phyloP scores from a whole-genome alignment of 805 yeast genomes.

The Schwanniomyces sp. region DNA sequence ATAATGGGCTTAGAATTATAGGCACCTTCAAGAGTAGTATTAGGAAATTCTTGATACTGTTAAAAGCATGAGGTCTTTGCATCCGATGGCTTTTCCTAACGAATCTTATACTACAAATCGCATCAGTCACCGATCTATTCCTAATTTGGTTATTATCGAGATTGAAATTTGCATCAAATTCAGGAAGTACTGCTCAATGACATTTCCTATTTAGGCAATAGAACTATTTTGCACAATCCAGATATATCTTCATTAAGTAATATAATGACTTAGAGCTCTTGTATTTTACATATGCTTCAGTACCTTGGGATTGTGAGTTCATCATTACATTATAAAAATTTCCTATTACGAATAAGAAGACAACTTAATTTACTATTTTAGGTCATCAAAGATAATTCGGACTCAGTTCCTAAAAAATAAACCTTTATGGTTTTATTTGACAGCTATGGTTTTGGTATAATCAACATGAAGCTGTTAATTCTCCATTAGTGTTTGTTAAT shows the following conservation, averaged over 20 bases:
- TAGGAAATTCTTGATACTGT: background rate
- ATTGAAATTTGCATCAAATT: background rate
- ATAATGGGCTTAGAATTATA: background rate
- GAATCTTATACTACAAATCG: background rate
- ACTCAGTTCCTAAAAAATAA: background rate
- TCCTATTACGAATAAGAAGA: background rate
- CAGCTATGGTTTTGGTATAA: too few species aligned
- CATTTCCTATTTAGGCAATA: conserved; percentile 19
- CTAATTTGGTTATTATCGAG: conserved; percentile 8
- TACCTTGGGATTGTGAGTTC: background rate
- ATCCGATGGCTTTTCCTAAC: background rate
- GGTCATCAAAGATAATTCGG: background rate
- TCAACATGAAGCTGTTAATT: too few species aligned
- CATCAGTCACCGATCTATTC: conserved; percentile 2
- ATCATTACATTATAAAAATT: background rate
- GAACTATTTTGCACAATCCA: background rate
- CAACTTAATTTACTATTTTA: background rate
- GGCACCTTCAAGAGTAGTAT: background rate
- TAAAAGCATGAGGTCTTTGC: background rate
- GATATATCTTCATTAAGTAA: background rate
- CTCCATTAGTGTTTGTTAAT: too few species aligned
- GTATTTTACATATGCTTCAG: background rate
- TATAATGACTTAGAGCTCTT: background rate
- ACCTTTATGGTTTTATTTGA: too few species aligned
- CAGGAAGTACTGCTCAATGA: background rate